These are phyloP conservation scores for Stagonosporopsis cucurbitacearum DNA, from an alignment of 2,329 filamentous ascomycete genomes.

Conservation along the genomic window DNA sequence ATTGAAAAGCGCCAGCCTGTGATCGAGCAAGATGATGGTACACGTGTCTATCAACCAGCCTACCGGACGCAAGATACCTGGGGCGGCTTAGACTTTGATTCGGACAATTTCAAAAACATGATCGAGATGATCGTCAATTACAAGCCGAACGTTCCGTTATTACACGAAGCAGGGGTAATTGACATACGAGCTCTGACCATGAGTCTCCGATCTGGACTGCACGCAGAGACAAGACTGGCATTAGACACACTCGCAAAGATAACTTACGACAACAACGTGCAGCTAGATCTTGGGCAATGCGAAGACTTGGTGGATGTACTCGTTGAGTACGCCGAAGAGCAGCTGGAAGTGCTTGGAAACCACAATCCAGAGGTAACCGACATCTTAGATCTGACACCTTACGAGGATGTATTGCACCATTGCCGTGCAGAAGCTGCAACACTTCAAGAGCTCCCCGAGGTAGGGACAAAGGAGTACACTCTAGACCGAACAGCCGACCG, in stretches of 20 bases:
- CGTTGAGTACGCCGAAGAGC: slow-evolving; percentile 88
- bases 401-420: slow-evolving; percentile 86
- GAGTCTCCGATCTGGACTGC: slow-evolving; percentile 87
- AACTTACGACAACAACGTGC: slow-evolving; percentile 56
- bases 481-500: slow-evolving; percentile 86
- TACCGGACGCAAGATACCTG: slow-evolving; percentile 37
- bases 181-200: slow-evolving; percentile 90
- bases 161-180: slow-evolving; percentile 82
- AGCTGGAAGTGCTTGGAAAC: slow-evolving; percentile 83
- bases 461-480: slow-evolving; percentile 79
- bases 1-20: slow-evolving; percentile 35
- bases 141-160: slow-evolving; percentile 76
- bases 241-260: slow-evolving; percentile 81
- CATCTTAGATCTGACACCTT: slow-evolving; percentile 79
- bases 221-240: slow-evolving; percentile 86
- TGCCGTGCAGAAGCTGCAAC: slow-evolving; percentile 75
- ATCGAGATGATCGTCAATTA: slow-evolving; percentile 70
- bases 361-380: slow-evolving; percentile 86
- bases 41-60: slow-evolving; percentile 39
- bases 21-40: slow-evolving; percentile 38
- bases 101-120: slow-evolving; percentile 72
- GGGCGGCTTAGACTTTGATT: slow-evolving; percentile 51
- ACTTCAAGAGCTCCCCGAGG: slow-evolving; percentile 73
- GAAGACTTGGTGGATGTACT: slow-evolving; percentile 89
- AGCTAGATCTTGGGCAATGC: slow-evolving; percentile 45